Evolutionary conservation across 805 yeast species (phyloP), one percentile per base, ranked within the genome.

Genomic region (Metschnikowia rubicola): DNA sequence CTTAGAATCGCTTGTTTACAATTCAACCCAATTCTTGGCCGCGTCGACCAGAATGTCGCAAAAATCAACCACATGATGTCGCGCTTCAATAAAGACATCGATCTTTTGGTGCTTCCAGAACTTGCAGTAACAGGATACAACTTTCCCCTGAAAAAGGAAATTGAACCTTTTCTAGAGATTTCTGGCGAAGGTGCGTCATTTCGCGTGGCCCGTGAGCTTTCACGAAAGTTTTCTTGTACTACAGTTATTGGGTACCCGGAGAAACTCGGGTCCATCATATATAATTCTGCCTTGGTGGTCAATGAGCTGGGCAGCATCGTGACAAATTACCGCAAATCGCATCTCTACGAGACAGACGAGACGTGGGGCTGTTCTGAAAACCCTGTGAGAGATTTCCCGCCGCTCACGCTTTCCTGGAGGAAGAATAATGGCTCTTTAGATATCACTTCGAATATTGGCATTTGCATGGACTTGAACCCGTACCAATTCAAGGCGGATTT

Each of bases 401-500:
- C 76, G 1, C 77, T 85, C 41, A 71, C 70, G 4, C 56, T 84
- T 36, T 56, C 57, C 4, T 62, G 78, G 17, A 58, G 61, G 17
- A 60, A 59, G 15, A 40, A 40, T 2, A 26, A 35, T 28, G 21
- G n/a, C 11, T 29, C 17, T 8, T 8, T 37, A 9, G 32, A 35
- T 21, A 50, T 65, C 10, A 52, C 53, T 2, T 68, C 85, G 1
- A 75, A 83, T 31, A 72, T 91, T 45, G 98, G 97, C 0, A 89
- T 91, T 6, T 91, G 98, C 62, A 91, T 91, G 97, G 98, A 91
- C 66, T 64, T 91, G 51, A 90, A 88, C 62, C 96, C 97, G 0
- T 86, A 87, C 63, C 75, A 86, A 61, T 91, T 91, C 63, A 71
- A 78, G 52, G 89, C 96, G 1, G 90, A 95, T 1, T 90, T 88